Evolutionary conservation across 2,329 filamentous ascomycete species (phyloP), one percentile per base, ranked within the genome.

Genomic region (Pyrenochaeta sp.): DNA sequence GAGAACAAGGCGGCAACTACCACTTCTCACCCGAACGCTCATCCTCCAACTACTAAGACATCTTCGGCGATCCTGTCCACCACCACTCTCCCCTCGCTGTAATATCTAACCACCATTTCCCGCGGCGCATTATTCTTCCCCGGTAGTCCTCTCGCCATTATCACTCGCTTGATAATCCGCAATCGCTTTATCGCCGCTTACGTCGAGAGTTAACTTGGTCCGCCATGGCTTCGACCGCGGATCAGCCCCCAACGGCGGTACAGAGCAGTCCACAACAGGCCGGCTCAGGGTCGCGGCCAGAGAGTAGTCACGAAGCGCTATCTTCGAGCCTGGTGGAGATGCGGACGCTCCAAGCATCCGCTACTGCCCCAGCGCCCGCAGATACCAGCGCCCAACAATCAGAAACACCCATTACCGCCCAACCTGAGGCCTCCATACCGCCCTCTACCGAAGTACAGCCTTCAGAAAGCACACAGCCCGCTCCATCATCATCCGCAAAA

Each of bases 261-360:
- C 67, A 66, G 42, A 67, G 52, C 34, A 67, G 64, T 46, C 65
- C 72, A 44, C 71, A 72, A 52, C 59, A 61, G 28, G 50, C 54
- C 15, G 44, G 54, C 9, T 44, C 68, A 13, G 61, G 54, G 47
- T 72, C 69, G 58, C 69, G 66, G 37, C 64, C 69, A 30, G 58
- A 63, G 37, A 69, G 65, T 45, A 62, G 58, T 28, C 67, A 70
- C 50, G 65, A 68, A 37, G 56, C 63, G 24, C 56, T 61, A 10
- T 65, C 71, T 7, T 60, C 72, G 19, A 73, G 67, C 50, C 69
- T 72, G n/a, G 71, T 77, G 37, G 75, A 77, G 59, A 75, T 77
- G 74, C 63, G 59, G 59, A 73, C 72, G 25, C 65, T 77, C 9
- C 64, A 62, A 40, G 56, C 72, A 22, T 53, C 73, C 28, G 54